phyloP scores from a whole-genome alignment of 2,329 filamentous ascomycete species.

The Penicillium sp. region DNA sequence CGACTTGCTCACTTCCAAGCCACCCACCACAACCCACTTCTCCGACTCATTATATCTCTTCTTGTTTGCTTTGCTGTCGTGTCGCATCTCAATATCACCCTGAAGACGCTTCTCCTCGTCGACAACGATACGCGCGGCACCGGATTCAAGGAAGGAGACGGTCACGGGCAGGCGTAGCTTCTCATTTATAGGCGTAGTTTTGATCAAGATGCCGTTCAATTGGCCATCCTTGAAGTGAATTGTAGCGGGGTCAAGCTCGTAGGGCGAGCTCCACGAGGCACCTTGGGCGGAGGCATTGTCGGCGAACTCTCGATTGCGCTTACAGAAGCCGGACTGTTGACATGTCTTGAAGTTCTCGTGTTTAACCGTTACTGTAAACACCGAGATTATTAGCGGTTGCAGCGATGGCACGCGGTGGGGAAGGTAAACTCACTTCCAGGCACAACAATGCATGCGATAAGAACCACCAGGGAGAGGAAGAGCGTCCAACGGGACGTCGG shows the following conservation, averaged over 20 bases:
- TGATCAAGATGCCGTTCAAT: constrained; percentile 79
- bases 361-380: constrained; percentile 74
- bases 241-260: constrained; percentile 72
- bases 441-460: constrained; percentile 64
- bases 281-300: constrained; percentile 71
- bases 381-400: constrained; percentile 11
- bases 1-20: constrained; percentile 71
- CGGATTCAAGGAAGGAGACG: constrained; percentile 86
- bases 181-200: constrained; percentile 71
- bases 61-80: constrained; percentile 82
- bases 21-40: constrained; percentile 84
- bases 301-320: constrained; percentile 87
- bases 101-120: constrained; percentile 91
- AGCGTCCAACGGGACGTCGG: constrained; percentile 67
- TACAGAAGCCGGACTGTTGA: constrained; percentile 94
- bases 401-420: background rate
- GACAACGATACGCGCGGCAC: constrained; percentile 81
- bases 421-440: constrained; percentile 63
- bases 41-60: constrained; percentile 93
- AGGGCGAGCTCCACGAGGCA: constrained; percentile 77
- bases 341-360: constrained; percentile 98
- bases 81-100: constrained; percentile 83
- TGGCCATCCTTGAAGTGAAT: constrained; percentile 78
- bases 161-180: constrained; percentile 80
- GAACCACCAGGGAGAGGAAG: constrained; percentile 63